Base-by-base conservation (phyloP, 2,329 filamentous ascomycete species). In the Passalora sequoiae region DNA sequence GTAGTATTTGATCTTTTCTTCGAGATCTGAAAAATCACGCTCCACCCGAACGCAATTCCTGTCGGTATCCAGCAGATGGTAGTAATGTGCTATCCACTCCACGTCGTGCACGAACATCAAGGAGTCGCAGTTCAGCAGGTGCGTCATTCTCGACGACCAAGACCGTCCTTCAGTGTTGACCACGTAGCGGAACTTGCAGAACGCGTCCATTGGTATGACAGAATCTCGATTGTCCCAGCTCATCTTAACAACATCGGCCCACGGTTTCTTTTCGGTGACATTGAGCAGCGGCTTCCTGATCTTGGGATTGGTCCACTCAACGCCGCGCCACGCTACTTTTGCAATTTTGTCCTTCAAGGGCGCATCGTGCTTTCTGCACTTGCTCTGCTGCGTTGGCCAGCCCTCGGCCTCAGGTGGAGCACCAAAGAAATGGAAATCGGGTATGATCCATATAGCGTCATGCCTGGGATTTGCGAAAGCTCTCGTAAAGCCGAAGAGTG, bases 171-270 rank as follows among this genome's bases (percentile, higher is more conserved):
- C 59, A 3, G 59, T 62, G 15, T 62, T 55, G 32, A 59, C 49
- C 15, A 56, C 44, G 13, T 58, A 60, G 6, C 44, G 43, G 25
- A 50, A 62, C 6, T 52, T 41, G 49, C 59, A 62, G 28, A 59
- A 58, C 10, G 56, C 49, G 6, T 55, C 54, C 46, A 54, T 54
- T 0, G 50, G 42, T 3, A 57, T 52, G n/a, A 56, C 38, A 6
- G 39, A 46, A 10, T 41, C 32, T 29, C 25, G 50, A n/a, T 56
- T 44, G 8, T 49, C 36, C 56, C 56, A 58, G 35, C 54, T 41
- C 32, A 61, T 50, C 12, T 49, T 57, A 15, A 55, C 47, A 0
- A 68, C 62, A 47, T 69, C 64, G 3, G 60, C 60, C 66, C 66
- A 69, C 1, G 50, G 20, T 43, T 65, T 61, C 1, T 55, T 62